Percentiles rank a stretch among this genome's conserved stretches.
Conservation (phyloP, 441 rosid species). For the Gossypium schwendimanii region DNA sequence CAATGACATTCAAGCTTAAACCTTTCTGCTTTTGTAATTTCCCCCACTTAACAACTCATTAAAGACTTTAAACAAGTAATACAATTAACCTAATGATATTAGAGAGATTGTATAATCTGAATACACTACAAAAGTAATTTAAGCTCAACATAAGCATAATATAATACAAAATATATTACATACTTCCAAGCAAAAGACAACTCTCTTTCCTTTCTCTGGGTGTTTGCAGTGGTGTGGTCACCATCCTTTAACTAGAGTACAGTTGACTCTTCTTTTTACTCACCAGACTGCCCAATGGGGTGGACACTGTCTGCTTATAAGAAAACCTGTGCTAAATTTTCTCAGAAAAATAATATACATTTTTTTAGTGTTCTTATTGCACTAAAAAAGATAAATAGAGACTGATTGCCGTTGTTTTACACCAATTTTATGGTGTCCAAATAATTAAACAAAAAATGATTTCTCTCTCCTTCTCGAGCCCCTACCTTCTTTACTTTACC, state of each 20-base stretch:
- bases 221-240: constrained; percentile 22
- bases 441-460: background rate
- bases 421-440: background rate
- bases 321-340: constrained; percentile 17
- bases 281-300: constrained; percentile 23
- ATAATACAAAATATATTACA: background rate
- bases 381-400: background rate
- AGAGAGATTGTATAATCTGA: too few relatives aligned
- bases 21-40: background rate
- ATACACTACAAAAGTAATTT: too few relatives aligned
- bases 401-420: constrained; percentile 7
- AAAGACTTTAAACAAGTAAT: background rate
- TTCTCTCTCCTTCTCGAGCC: constrained; percentile 52
- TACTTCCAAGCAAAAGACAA: constrained; percentile 18
- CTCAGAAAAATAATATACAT: background rate
- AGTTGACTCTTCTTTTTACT: constrained; percentile 51
- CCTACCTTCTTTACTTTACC: constrained; percentile 23
- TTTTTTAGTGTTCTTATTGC: constrained; percentile 1
- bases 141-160: background rate
- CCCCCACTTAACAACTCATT: background rate
- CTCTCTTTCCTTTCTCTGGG: constrained; percentile 8
- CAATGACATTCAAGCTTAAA: background rate
- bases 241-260: constrained; percentile 15
- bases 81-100: too few relatives aligned
- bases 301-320: background rate